These are phyloP conservation scores for Williopsis jadinii DNA, from an alignment of 1,139 yeast genomes.

Conservation along the genomic window DNA sequence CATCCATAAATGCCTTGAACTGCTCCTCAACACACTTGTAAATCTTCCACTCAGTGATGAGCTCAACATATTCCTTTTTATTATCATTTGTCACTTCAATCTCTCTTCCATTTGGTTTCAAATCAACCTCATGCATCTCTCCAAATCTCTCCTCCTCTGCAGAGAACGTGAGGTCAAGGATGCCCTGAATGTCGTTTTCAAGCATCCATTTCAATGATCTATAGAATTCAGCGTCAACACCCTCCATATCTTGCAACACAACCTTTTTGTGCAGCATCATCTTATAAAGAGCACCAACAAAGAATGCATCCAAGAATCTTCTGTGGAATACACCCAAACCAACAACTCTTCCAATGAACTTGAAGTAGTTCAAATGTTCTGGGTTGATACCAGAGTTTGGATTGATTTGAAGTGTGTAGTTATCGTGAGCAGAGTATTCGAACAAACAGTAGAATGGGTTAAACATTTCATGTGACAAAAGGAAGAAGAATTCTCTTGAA, in stretches of 20 bases:
- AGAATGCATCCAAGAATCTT: slow-evolving; percentile 94
- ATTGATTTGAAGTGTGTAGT: slow-evolving; percentile 93
- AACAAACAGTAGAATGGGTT: slow-evolving; percentile 96
- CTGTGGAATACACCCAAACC: slow-evolving; percentile 98
- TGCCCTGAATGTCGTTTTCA: slow-evolving; percentile 85
- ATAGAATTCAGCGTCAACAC: slow-evolving; percentile 95
- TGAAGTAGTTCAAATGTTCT: slow-evolving; percentile 95
- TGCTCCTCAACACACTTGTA: slow-evolving; percentile 91
- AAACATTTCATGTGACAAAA: slow-evolving; percentile 96
- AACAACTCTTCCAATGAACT: slow-evolving; percentile 96
- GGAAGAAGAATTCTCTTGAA: slow-evolving; percentile 93
- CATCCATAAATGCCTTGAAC: slow-evolving; percentile 92
- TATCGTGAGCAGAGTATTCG: slow-evolving; percentile 96
- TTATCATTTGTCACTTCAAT: slow-evolving; percentile 92
- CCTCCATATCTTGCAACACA: slow-evolving; percentile 95
- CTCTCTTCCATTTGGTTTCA: slow-evolving; percentile 81
- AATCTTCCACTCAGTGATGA: slow-evolving; percentile 95
- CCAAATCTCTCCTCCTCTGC: slow-evolving; percentile 98
- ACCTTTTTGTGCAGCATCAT: slow-evolving; percentile 96
- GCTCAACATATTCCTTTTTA: slow-evolving; percentile 91
- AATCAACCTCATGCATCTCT: slow-evolving; percentile 81
- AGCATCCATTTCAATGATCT: slow-evolving; percentile 92
- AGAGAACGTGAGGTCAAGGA: slow-evolving; percentile 82
- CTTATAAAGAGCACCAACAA: slow-evolving; percentile 95
- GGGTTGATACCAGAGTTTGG: slow-evolving; percentile 98